Conservation (phyloP, 1,284 basidiomycete species). For the Naganishia albida region DNA sequence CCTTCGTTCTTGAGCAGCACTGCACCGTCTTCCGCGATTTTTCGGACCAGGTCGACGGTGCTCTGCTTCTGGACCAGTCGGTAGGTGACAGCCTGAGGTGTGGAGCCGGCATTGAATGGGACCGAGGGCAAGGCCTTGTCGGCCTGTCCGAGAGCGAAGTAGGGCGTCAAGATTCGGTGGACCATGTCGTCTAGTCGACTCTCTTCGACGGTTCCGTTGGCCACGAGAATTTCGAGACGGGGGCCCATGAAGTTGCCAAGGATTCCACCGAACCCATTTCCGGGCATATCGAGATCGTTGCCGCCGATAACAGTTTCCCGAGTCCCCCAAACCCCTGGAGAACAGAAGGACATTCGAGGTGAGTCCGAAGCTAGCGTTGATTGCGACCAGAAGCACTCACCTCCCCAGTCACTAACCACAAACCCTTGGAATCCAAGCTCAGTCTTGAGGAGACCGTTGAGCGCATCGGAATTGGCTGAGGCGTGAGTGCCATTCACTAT, state of each 20-base stretch:
- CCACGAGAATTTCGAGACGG: slow-evolving; percentile 61
- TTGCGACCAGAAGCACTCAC: too few species aligned
- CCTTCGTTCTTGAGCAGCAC: slow-evolving; percentile 34
- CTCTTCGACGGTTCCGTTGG: slow-evolving; percentile 67
- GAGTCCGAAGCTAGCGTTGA: too few species aligned
- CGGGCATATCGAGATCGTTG: slow-evolving; percentile 57
- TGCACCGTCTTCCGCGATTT: slow-evolving; percentile 36
- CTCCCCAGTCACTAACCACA: slow-evolving; percentile 49
- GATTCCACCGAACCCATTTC: slow-evolving; percentile 43
- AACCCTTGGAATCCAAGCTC: slow-evolving; percentile 63
- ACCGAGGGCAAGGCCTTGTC: slow-evolving; percentile 57
- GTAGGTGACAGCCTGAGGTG: slow-evolving; percentile 50
- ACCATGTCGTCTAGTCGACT: slow-evolving; percentile 59
- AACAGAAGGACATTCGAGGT: slow-evolving; percentile 33
- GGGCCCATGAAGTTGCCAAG: slow-evolving; percentile 42
- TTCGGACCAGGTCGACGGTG: slow-evolving; percentile 41
- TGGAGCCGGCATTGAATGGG: slow-evolving; percentile 41
- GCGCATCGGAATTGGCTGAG: slow-evolving; percentile 71
- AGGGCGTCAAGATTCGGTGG: slow-evolving; percentile 61
- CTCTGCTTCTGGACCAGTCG: slow-evolving; percentile 36
- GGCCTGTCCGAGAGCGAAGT: slow-evolving; percentile 64
- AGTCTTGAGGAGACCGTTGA: slow-evolving; percentile 76
- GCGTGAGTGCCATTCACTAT: slow-evolving; percentile 74
- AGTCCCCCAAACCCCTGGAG: slow-evolving; percentile 50
- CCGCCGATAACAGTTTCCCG: slow-evolving; percentile 53